These are phyloP conservation scores for Colletotrichum caudatum DNA, from an alignment of 2,329 filamentous ascomycete genomes.

Conservation along the genomic window DNA sequence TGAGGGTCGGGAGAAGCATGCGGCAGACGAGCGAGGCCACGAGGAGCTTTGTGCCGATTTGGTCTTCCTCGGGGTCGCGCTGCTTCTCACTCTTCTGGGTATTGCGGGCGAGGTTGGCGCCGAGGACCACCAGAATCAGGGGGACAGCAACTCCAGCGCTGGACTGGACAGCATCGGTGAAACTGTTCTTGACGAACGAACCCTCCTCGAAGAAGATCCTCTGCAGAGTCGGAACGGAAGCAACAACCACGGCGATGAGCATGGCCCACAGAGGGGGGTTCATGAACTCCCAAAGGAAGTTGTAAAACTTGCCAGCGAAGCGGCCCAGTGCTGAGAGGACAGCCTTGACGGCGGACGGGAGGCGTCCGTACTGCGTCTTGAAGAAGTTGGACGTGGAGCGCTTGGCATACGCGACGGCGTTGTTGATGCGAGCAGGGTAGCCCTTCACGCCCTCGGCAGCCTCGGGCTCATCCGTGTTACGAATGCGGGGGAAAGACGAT, in stretches of 20 bases:
- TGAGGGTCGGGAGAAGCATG: slow-evolving; percentile 90
- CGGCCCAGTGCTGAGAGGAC: slow-evolving; percentile 48
- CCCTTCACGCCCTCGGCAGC: slow-evolving; percentile 57
- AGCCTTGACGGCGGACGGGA: slow-evolving; percentile 58
- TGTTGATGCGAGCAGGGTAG: slow-evolving; percentile 53
- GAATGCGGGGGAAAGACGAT: slow-evolving; percentile 71
- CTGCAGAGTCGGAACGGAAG: slow-evolving; percentile 86
- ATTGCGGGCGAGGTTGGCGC: slow-evolving; percentile 93
- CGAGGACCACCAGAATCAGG: slow-evolving; percentile 93
- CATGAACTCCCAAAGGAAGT: slow-evolving; percentile 92
- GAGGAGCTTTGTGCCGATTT: slow-evolving; percentile 80
- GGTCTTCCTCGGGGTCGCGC: slow-evolving; percentile 76
- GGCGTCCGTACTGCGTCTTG: slow-evolving; percentile 49
- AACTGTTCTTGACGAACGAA: slow-evolving; percentile 91
- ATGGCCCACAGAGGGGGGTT: slow-evolving; percentile 98
- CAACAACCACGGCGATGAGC: slow-evolving; percentile 89
- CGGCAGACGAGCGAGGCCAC: slow-evolving; percentile 87
- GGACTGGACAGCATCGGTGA: slow-evolving; percentile 87
- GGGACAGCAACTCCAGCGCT: slow-evolving; percentile 93
- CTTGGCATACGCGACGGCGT: slow-evolving; percentile 46
- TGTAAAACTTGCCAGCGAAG: slow-evolving; percentile 61
- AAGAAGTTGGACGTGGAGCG: slow-evolving; percentile 44
- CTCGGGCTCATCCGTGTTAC: slow-evolving; percentile 56
- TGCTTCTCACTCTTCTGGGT: slow-evolving; percentile 78
- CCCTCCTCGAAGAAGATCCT: slow-evolving; percentile 87